Conservation (phyloP, 441 rosid genomes). For the Rhodomyrtus psidioides region DNA sequence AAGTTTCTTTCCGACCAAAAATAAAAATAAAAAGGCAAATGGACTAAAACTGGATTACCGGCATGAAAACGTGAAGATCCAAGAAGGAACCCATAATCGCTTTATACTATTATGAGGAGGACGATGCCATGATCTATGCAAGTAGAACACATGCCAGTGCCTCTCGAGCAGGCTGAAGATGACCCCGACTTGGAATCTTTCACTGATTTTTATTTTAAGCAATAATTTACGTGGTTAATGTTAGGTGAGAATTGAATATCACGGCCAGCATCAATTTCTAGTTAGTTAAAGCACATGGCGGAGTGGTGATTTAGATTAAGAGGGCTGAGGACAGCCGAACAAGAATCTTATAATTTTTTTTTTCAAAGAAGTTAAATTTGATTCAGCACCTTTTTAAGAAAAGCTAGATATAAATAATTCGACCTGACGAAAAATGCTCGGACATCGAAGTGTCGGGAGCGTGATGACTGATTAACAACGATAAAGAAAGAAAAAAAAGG, state of each 20-base stretch:
- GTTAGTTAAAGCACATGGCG: background rate
- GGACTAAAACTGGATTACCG: background rate
- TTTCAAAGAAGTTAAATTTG: background rate
- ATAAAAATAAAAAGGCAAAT: too few relatives aligned
- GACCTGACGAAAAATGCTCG: too few relatives aligned
- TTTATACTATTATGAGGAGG: accelerated
- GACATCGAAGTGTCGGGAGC: background rate
- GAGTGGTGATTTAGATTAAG: background rate
- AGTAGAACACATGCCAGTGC: background rate
- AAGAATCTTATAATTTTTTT: background rate
- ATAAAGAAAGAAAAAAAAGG: background rate
- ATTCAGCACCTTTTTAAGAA: background rate
- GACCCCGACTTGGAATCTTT: background rate
- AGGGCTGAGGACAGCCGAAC: background rate
- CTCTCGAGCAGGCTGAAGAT: accelerated
- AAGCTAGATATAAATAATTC: background rate
- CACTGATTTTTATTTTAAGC: background rate
- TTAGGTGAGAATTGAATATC: background rate
- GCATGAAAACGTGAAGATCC: background rate
- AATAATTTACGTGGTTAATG: background rate
- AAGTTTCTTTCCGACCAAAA: too few relatives aligned
- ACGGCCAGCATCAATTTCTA: background rate
- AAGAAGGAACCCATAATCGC: background rate
- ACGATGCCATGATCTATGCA: background rate
- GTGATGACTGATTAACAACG: background rate